Evolutionary conservation across 208 protist genomes (phyloP).

Genomic region (Leishmania guyanensis): DNA sequence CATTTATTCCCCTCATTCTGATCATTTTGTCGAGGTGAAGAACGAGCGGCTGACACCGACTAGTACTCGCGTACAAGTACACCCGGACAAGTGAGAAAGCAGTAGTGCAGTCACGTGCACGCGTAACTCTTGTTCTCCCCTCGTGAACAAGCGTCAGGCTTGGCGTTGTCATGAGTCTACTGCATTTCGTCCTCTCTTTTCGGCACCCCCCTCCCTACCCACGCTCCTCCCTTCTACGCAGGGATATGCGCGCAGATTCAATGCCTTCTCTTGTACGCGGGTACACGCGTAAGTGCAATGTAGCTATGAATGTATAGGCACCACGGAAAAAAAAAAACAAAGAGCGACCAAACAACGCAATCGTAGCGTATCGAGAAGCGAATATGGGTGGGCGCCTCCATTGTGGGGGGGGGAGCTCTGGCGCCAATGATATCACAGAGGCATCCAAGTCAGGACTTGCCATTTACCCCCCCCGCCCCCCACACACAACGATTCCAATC

Average conservation of each 20-base stretch:
- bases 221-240: constrained; percentile 10
- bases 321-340: constrained; percentile 10
- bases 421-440: neutral
- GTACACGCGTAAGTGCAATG: too few species aligned
- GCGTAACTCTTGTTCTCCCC: neutral
- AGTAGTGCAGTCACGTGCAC: neutral
- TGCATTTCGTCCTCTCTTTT: constrained; percentile 2
- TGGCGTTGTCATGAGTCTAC: neutral
- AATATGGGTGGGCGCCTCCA: neutral
- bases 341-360: neutral
- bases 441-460: neutral
- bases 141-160: neutral
- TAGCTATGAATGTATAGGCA: too few species aligned
- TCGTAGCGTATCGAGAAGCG: neutral
- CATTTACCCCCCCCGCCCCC: neutral
- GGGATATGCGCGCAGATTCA: neutral
- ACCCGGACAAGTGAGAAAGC: neutral
- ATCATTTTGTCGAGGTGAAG: neutral
- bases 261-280: neutral
- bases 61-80: neutral
- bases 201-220: neutral
- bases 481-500: neutral
- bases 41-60: neutral
- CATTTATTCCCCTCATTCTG: neutral
- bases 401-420: neutral